Evolutionary conservation across 768 basidiomycete genomes (phyloP), one percentile per base, ranked within the genome.

Genomic region (Chiua virens): DNA sequence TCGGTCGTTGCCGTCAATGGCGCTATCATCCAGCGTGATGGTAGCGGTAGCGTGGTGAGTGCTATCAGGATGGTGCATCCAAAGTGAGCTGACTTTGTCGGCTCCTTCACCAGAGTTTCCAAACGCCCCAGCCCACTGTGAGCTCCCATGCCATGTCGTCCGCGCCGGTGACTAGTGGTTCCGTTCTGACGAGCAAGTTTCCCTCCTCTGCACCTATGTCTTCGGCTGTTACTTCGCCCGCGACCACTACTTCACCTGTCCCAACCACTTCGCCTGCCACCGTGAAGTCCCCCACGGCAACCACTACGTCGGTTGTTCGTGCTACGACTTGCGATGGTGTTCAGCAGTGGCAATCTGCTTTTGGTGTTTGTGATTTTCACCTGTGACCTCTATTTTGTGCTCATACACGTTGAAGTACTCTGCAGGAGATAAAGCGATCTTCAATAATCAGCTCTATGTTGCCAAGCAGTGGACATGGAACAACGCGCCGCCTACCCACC

Each of bases 401-500:
- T 60, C 20, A 68, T 28, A 7, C 11, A 2, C 5, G 7, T 11
- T 2, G 2, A 14, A 70, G 68, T 70, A 70, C 5, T 32, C 14
- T 5, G 54, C 66, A 2, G 68, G 66, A 2, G 18, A 56, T 0
- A 36, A 42, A 32, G 68, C 44, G 5, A 65, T 70, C 6, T 70
- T 41, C 14, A 54, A 57, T 13, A 39, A 45, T 2, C 56, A 61
- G 1, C 7, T 70, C 30, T 67, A 17, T 30, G 61, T 56, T 3
- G 66, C 66, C 14, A 58, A 4, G 7, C 68, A 67, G 9, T 67
- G 66, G 68, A 59, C 56, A 0, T 67, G 47, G 3, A 50, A 68
- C 41, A 68, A 56, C 1, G 45, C 46, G 0, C 68, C 66, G 0
- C 36, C 47, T 1, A 1, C 41, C 0, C 57, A 56, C 14, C 7